Evolutionary conservation across 768 basidiomycete species (phyloP).

Genomic region (Melanogaster broomeanus): DNA sequence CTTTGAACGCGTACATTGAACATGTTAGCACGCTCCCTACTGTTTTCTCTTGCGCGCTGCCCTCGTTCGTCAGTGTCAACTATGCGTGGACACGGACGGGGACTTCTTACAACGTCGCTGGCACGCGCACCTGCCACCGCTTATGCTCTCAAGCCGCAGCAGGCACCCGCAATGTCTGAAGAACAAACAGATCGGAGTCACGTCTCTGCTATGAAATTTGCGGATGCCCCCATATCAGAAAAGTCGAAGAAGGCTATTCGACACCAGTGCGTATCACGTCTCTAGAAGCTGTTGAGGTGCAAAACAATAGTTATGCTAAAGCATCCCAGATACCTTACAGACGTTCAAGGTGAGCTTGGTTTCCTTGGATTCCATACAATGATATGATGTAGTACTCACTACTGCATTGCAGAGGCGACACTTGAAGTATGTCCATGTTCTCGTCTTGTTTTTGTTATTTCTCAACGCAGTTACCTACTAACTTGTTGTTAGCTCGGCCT

Average conservation of each 20-base stretch:
- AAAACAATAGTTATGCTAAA: slow-evolving; percentile 19
- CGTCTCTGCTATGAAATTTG: slow-evolving; percentile 29
- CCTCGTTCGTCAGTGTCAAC: slow-evolving; percentile 14
- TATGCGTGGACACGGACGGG: slow-evolving; percentile 11
- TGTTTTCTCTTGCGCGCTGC: slow-evolving; percentile 25
- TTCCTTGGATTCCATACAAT: neutral
- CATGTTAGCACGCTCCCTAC: slow-evolving; percentile 14
- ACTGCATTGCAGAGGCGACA: slow-evolving; percentile 37
- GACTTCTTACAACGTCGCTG: slow-evolving; percentile 13
- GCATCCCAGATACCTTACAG: slow-evolving; percentile 42
- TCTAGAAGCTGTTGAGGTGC: neutral
- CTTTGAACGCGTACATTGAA: neutral
- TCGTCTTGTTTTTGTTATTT: neutral
- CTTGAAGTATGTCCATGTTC: slow-evolving; percentile 32
- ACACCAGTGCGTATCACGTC: slow-evolving; percentile 40
- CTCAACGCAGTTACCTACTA: slow-evolving; percentile 1
- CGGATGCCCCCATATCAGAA: slow-evolving; percentile 38
- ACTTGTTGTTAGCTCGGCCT: slow-evolving; percentile 37
- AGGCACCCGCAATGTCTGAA: neutral
- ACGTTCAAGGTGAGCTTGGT: slow-evolving; percentile 43
- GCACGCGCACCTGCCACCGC: slow-evolving; percentile 9
- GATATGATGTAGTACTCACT: neutral
- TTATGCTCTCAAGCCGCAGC: slow-evolving; percentile 9
- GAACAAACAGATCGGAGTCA: slow-evolving; percentile 24
- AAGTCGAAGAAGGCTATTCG: slow-evolving; percentile 42